phyloP scores from a whole-genome alignment of 306 rosid genomes.

The Medicago truncatula region MtrunA17r5.0-ANR NC_053048.1:45102001-45102500 shows the following conservation, averaged over 20 bases:
- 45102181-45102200: conserved; percentile 36
- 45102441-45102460: conserved; percentile 56
- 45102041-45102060: conserved; percentile 55
- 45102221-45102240: conserved; percentile 70
- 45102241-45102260: conserved; percentile 62
- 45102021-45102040: conserved; percentile 46
- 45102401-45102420: conserved; percentile 98
- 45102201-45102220: conserved; percentile 61
- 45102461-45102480: conserved; percentile 17
- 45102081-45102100: conserved; percentile 60
- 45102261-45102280: conserved; percentile 72
- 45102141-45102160: conserved; percentile 45
- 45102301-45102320: conserved; percentile 97
- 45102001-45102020: conserved; percentile 65
- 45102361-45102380: conserved; percentile 93
- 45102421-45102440: conserved; percentile 97
- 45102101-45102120: conserved; percentile 88
- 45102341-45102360: conserved; percentile 80
- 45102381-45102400: conserved; percentile 93
- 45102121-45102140: conserved; percentile 62
- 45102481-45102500: conserved; percentile 9
- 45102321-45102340: conserved; percentile 89
- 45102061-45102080: conserved; percentile 57
- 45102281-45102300: conserved; percentile 90
- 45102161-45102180: conserved; percentile 52